Base-by-base conservation (phyloP, 2,329 filamentous ascomycete species). In the Dendrostoma leiphaemia region DNA sequence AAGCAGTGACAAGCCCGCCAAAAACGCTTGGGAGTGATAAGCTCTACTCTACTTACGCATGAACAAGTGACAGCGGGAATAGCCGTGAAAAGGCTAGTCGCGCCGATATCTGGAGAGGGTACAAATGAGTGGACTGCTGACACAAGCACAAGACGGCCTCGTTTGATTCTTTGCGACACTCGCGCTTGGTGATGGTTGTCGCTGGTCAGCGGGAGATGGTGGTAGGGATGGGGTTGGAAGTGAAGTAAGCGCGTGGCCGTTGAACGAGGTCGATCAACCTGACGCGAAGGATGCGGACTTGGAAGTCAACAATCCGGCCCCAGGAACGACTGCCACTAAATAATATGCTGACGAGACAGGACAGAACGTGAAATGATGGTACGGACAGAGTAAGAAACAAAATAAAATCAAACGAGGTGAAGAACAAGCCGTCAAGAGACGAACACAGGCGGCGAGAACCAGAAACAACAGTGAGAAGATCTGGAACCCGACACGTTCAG, bases 21-120 rank as follows among this genome's bases (percentile, higher is more conserved):
- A 23, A 45, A 44, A 51, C 41, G 49, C 54, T 53, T 48, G 24
- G n/a, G n/a, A 50, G 15, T 17, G 32, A 31, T 44, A n/a, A n/a
- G n/a, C n/a, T n/a, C n/a, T n/a, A n/a, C 32, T 49, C 43, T 24
- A 58, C 56, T 52, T 52, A 58, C 56, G 56, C 56, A 58, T 58
- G 29, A 55, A 57, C 34, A 43, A 46, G 51, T 38, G 41, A 21
- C 38, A 47, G 41, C 47, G 37, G 26, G 32, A 31, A 47, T 41
- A 50, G 47, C 54, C 47, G 48, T 47, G 19, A n/a, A 47, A 32
- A 24, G 31, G 40, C 54, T 41, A 7, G 31, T 28, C 31, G 29
- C 48, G 37, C 37, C 44, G 37, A 19, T 49, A 29, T 19, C 24
- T 15, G 10, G 6, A 13, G 17, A 19, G 8, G 19, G 17, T 13